Evolutionary conservation across 192 early-diverging fungal genomes (phyloP), one percentile per base, ranked within the genome.

Genomic region (Lunasporangiospora selenospora): DNA sequence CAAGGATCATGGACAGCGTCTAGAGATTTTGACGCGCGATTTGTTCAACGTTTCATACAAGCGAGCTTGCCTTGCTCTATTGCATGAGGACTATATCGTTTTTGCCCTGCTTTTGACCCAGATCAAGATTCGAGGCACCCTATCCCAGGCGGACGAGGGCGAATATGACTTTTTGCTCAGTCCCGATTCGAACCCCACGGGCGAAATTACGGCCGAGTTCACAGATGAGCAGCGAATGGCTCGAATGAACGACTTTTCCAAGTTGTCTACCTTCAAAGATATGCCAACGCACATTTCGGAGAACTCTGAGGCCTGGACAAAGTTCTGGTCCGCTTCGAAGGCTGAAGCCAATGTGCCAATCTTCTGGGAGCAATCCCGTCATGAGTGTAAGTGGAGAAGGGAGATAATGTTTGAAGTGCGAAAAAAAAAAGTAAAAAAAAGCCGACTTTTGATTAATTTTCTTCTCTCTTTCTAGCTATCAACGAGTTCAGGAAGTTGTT

Each of bases 61-160:
- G 15, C 84, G 95, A 34, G 92, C 92, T 1, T 86, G 94, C 2
- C 81, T 85, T 31, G 84, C 94, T n/a, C 69, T 99, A 47, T 70
- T 92, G 60, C 95, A 99, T 65, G 95, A 93, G 44, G 93, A 96
- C 67, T 90, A 94, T 58, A 81, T 95, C n/a, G 88, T 88, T 18
- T 91, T 96, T 78, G 89, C 96, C 24, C 71, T 98, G 63, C 79
- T 94, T 45, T 64, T 99, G 54, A 87, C 91, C 13, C 93, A 92
- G 62, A 92, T 99, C 59, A 94, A 93, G 65, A 67, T 92, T 39
- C 84, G 88, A 16, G 81, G 79, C 26, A 48, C 78, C n/a, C 45
- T 67, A 7, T 79, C 88, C n/a, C 76, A 75, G 36, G 54, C 85
- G 9, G 84, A 91, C 41, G 87, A 90, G 16, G 55, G 65, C 4